Evolutionary conservation across 371 early-diverging fungal species (phyloP), one percentile per base, ranked within the genome.

Genomic region (Furculomyces boomerangus): DNA sequence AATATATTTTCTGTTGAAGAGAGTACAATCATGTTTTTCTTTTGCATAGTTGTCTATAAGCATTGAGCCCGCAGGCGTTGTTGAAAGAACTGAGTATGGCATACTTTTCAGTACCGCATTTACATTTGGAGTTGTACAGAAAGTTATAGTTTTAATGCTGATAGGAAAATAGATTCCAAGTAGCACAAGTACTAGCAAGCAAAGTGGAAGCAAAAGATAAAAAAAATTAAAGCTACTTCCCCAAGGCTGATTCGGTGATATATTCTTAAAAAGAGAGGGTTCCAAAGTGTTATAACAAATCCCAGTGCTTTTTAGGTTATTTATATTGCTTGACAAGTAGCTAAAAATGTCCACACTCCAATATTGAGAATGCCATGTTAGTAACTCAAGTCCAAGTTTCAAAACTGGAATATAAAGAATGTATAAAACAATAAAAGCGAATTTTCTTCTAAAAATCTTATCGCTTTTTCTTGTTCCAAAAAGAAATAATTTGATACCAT

Each of bases 401-500:
- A 74, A 58, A 25, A 74, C 57, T 1, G 79, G 79, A 2, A 78
- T 56, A 49, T 78, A 78, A 29, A 78, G 57, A 1, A 79, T 75
- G 2, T 75, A 70, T 55, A 78, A 55, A 20, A 71, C 44, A 28
- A 72, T 63, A 30, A 73, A 71, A 27, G 74, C 57, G 1, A 62
- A 3, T 26, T 51, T 51, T 49, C 49, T 49, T 20, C 49, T 49
- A 8, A 16, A 56, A 0, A 71, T 64, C 14, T 64, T 64, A 35
- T 68, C 63, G 18, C 57, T 57, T 1, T 62, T 52, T 47, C 60
- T 55, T 43, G 60, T 61, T 31, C 66, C 66, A 27, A 57, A 62
- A n/a, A 65, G 55, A 49, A 49, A 28, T 13, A 20, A 43, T n/a
- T 43, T 5, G 5, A 43, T 3, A 16, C 3, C 3, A 43, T 10